Conservation (phyloP, 202 grass and related monocot genomes). For the Schoenoplectus triqueter region DNA sequence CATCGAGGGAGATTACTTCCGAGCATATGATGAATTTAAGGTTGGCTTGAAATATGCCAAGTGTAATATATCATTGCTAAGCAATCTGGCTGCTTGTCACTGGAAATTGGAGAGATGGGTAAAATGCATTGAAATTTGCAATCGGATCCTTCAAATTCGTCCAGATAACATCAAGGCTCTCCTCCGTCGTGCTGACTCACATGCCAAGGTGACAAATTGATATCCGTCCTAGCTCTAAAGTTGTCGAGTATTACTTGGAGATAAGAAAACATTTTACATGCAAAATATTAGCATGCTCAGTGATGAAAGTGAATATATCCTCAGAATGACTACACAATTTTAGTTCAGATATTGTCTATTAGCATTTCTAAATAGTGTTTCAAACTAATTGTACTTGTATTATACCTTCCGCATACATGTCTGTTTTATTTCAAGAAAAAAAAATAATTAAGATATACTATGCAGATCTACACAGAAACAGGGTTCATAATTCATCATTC, state of each 20-base stretch:
- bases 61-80: conserved; percentile 41
- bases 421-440: not conserved
- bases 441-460: not conserved
- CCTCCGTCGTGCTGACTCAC: conserved; percentile 49
- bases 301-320: not conserved
- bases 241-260: not conserved
- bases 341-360: not conserved
- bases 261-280: not conserved
- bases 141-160: conserved; percentile 46
- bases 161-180: conserved; percentile 51
- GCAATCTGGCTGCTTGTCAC: conserved; percentile 51
- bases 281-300: not conserved
- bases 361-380: not conserved
- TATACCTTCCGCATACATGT: not conserved
- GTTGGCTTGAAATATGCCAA: conserved; percentile 51
- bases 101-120: conserved; percentile 49
- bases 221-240: not conserved
- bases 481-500: not conserved
- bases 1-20: conserved; percentile 36
- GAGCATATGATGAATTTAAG: conserved; percentile 39
- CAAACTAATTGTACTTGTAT: not conserved
- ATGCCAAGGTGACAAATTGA: conserved; percentile 48
- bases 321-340: not conserved
- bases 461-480: not conserved
- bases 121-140: conserved; percentile 51